Evolutionary conservation across 2,329 filamentous ascomycete genomes (phyloP).

Genomic region (Sarocladiaceae sp.): DNA sequence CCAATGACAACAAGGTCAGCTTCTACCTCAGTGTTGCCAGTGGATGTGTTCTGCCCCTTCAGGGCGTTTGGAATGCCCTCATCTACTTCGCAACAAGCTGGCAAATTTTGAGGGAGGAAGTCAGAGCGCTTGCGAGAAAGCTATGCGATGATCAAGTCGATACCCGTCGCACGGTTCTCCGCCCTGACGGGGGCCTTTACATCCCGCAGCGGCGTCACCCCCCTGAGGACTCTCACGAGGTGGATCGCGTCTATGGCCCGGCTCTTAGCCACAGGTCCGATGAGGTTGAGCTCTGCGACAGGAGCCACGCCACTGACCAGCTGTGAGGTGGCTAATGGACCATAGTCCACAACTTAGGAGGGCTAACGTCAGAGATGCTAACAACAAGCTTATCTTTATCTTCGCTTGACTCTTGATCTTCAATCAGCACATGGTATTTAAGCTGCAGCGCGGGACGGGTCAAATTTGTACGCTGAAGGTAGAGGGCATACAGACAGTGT

Average conservation of each 20-base stretch:
- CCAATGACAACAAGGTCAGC: constrained; percentile 42
- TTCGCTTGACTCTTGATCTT: background rate
- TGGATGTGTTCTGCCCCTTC: constrained; percentile 68
- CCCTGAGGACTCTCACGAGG: constrained; percentile 13
- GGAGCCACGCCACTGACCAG: background rate
- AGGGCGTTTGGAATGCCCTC: constrained; percentile 76
- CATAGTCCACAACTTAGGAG: too few species aligned
- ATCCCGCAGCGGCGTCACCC: constrained; percentile 18
- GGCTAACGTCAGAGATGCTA: background rate
- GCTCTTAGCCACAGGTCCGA: background rate
- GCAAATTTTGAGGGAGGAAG: constrained; percentile 27
- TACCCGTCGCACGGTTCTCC: constrained; percentile 14
- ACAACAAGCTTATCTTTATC: background rate
- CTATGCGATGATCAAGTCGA: constrained; percentile 11
- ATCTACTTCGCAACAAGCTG: constrained; percentile 70
- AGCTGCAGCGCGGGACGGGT: background rate
- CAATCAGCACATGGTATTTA: too few species aligned
- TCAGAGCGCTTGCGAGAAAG: constrained; percentile 14
- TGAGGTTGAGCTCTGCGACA: constrained; percentile 4
- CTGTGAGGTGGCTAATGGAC: background rate
- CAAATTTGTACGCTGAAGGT: background rate
- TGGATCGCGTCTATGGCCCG: background rate
- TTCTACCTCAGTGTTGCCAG: constrained; percentile 66
- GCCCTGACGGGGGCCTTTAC: constrained; percentile 21
- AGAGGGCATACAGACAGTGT: background rate